Percentiles rank a stretch among this genome's conserved stretches.
phyloP scores from a whole-genome alignment of 306 rosid species.

The Nissolia schottii region DNA sequence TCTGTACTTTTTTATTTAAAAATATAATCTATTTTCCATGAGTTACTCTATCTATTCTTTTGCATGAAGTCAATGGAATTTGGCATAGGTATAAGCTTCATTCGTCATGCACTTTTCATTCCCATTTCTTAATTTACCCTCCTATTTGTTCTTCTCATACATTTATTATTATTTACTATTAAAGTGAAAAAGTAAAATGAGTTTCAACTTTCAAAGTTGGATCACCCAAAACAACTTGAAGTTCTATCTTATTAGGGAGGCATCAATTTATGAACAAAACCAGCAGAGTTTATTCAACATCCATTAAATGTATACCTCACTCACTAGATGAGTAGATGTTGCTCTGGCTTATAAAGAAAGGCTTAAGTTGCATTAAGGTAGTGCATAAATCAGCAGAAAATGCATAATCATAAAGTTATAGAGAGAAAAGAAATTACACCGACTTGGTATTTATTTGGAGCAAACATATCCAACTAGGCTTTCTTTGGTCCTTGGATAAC shows the following conservation, averaged over 20 bases:
- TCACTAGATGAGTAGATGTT: background rate
- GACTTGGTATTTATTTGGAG: background rate
- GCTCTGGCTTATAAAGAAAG: constrained; percentile 8
- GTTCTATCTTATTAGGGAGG: background rate
- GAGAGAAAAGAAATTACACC: background rate
- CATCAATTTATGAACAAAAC: constrained; percentile 5
- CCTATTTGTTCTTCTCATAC: too few species aligned
- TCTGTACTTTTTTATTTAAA: background rate
- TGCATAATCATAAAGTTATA: background rate
- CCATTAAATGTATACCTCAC: background rate
- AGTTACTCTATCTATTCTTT: too few species aligned
- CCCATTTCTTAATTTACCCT: too few species aligned
- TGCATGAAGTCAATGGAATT: too few species aligned
- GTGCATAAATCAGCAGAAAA: constrained; percentile 12
- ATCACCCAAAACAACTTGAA: background rate
- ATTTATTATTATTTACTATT: too few species aligned
- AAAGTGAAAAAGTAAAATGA: background rate
- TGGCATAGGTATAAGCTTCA: too few species aligned
- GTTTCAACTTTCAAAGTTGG: background rate
- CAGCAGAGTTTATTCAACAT: constrained; percentile 21
- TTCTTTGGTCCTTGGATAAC: constrained; percentile 24
- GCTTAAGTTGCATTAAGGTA: constrained; percentile 12
- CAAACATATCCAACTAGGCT: background rate
- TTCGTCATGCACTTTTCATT: too few species aligned
- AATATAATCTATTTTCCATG: background rate